Base-by-base conservation (phyloP, 768 basidiomycete genomes). In the Rhodotorula paludigena region DNA sequence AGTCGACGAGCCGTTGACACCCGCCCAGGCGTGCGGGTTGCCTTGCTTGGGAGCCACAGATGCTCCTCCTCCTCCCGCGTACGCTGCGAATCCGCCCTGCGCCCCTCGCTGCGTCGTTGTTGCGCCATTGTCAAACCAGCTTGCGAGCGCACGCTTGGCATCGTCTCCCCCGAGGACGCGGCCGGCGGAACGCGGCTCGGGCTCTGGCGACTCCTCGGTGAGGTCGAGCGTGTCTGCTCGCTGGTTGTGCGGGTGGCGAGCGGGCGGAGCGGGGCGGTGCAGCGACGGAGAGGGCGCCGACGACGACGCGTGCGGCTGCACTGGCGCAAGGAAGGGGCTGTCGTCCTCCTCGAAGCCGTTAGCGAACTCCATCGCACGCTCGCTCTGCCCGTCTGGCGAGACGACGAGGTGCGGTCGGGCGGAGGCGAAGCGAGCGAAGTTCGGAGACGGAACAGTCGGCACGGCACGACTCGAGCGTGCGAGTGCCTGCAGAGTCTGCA, bases 331-430 rank as follows among this genome's bases (percentile, higher is more conserved):
- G 2, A 25, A 3, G 16, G 66, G 66, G n/a, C 49, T 11, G 35
- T 62, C 55, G 16, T 57, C 66, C 41, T 67, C 66, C 11, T 32
- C 16, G 41, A 67, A 67, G 1, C 66, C 66, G 45, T 67, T 57
- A 18, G 33, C 35, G 23, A 67, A 67, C 5, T 61, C 58, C 66
- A 62, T 61, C 42, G 23, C 14, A 30, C 16, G 18, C 14, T 16
- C 51, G 51, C n/a, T n/a, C 28, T n/a, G n/a, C n/a, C n/a, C n/a
- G n/a, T n/a, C n/a, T n/a, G n/a, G n/a, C n/a, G n/a, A n/a, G n/a
- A n/a, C n/a, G n/a, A n/a, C n/a, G n/a, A n/a, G n/a, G n/a, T n/a
- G n/a, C n/a, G n/a, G n/a, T n/a, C n/a, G n/a, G n/a, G n/a, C n/a
- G n/a, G n/a, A n/a, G n/a, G n/a, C n/a, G n/a, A n/a, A n/a, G n/a